Conservation (phyloP, 1,284 basidiomycete genomes). For the Leccinum angustisporum region DNA sequence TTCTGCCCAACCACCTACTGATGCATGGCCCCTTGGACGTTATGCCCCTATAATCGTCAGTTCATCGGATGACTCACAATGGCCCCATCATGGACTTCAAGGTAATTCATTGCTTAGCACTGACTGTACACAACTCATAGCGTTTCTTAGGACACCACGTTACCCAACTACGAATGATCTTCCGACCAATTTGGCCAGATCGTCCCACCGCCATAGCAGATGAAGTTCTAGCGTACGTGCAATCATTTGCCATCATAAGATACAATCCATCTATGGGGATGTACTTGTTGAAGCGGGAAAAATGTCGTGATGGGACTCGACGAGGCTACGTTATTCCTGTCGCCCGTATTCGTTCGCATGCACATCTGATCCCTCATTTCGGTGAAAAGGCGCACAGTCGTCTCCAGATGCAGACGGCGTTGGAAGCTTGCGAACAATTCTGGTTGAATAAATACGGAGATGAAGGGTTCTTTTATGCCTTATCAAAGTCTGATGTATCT, state of each 20-base stretch:
- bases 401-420: not conserved
- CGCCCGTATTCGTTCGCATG: not conserved
- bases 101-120: not conserved
- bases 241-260: not conserved
- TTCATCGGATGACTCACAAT: not conserved
- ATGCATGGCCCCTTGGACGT: not conserved
- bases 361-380: not conserved
- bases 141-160: not conserved
- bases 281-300: not conserved
- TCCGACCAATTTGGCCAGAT: not conserved
- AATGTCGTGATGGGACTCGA: not conserved
- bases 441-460: constrained; percentile 12
- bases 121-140: not conserved
- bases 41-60: not conserved
- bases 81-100: not conserved
- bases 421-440: not conserved
- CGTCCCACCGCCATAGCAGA: not conserved
- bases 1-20: not conserved
- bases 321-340: not conserved
- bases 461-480: not conserved
- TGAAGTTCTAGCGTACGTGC: not conserved
- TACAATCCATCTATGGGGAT: not conserved
- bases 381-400: not conserved
- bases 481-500: too few relatives aligned
- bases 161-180: not conserved